Conservation (phyloP, 2,329 filamentous ascomycete species). For the Cladosporium colombiae region DNA sequence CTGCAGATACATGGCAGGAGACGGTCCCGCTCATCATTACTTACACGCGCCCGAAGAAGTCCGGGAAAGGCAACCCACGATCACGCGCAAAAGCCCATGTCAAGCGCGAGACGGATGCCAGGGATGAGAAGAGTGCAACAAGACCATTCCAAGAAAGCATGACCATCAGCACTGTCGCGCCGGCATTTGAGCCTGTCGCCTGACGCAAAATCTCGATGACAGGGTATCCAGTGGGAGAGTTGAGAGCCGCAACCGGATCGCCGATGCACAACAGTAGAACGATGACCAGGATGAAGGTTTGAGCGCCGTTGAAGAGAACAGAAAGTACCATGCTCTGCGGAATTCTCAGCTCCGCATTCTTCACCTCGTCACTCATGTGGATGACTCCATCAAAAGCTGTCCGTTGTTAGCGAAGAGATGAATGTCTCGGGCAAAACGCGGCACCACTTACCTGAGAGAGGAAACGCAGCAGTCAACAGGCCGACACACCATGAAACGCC, state of each 20-base stretch:
- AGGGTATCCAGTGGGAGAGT: conserved; percentile 31
- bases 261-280: conserved; percentile 47
- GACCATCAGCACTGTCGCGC: neutral
- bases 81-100: conserved; percentile 13
- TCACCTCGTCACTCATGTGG: conserved; percentile 32
- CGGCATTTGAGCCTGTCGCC: neutral
- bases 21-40: neutral
- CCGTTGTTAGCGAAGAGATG: conserved; percentile 23
- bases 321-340: conserved; percentile 46
- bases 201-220: conserved; percentile 32
- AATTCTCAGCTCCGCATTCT: conserved; percentile 33
- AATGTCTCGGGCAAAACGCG: neutral
- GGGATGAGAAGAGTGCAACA: conserved; percentile 6
- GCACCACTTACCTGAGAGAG: conserved; percentile 44
- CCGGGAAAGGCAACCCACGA: conserved; percentile 2
- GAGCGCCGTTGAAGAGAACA: conserved; percentile 42
- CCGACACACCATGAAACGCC: conserved; percentile 43
- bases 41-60: conserved; percentile 18
- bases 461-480: conserved; percentile 38
- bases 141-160: conserved; percentile 11
- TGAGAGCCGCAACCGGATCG: conserved; percentile 31
- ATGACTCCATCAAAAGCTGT: conserved; percentile 13
- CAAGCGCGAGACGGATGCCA: conserved; percentile 15
- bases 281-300: conserved; percentile 44
- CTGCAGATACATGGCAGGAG: neutral